These are phyloP conservation scores for Amphichorda felina DNA, from an alignment of 2,329 filamentous ascomycete species.

Conservation along the genomic window DNA sequence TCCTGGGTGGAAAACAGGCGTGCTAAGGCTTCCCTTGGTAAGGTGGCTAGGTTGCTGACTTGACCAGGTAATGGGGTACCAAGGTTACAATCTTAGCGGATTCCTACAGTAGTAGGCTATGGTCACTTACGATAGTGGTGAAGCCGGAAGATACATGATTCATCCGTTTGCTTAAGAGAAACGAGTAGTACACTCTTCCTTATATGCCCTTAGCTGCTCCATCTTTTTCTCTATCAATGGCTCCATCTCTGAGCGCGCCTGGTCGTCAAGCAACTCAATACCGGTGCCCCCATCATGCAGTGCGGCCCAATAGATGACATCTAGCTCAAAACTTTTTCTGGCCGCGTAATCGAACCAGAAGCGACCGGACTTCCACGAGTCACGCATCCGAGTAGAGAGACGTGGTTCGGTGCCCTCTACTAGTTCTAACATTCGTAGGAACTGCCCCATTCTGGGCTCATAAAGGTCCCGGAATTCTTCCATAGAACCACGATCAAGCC, in stretches of 20 bases:
- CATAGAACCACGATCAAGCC: constrained; percentile 9
- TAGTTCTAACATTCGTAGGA: constrained; percentile 19
- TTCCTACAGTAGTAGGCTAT: no score
- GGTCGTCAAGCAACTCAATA: constrained; percentile 12
- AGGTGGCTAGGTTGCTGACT: no score
- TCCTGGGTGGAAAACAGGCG: no score
- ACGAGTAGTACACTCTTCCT: constrained; percentile 13
- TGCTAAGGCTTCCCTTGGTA: no score
- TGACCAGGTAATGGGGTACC: no score
- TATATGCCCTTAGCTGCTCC: constrained; percentile 15
- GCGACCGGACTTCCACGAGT: constrained; percentile 18
- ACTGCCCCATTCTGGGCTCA: constrained; percentile 20
- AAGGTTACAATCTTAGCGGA: no score
- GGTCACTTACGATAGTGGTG: no score
- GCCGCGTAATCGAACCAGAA: constrained; percentile 26
- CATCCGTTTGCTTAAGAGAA: no score
- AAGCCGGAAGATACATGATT: no score
- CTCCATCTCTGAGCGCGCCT: constrained; percentile 11
- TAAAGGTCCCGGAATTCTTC: constrained; percentile 14
- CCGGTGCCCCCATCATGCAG: constrained; percentile 12
- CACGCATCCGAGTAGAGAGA: constrained; percentile 16
- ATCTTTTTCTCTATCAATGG: constrained; percentile 14
- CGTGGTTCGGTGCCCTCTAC: constrained; percentile 9
- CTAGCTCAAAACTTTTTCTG: constrained; percentile 21
- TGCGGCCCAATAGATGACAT: constrained; percentile 8